These are phyloP conservation scores for Aspergillus costaricaensis DNA, from an alignment of 2,329 filamentous ascomycete genomes.

Conservation along the genomic window DNA sequence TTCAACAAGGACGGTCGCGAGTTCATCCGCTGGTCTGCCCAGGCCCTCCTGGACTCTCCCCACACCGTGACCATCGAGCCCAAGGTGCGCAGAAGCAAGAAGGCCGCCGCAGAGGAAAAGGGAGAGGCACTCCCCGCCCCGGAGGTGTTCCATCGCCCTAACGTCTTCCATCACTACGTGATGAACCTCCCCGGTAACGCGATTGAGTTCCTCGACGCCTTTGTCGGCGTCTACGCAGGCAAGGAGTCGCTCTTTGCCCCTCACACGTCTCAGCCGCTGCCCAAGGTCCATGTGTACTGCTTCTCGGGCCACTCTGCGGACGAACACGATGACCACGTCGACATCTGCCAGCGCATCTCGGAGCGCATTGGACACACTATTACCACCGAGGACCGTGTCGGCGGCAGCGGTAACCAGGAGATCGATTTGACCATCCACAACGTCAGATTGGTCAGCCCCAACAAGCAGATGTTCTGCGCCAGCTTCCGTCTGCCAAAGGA, in stretches of 20 bases:
- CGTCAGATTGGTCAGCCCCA: conserved; percentile 85
- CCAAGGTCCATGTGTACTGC: conserved; percentile 90
- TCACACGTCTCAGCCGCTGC: conserved; percentile 62
- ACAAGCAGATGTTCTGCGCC: conserved; percentile 96
- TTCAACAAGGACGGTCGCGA: conserved; percentile 79
- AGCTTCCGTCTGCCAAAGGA: conserved; percentile 81
- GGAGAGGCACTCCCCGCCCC: conserved; percentile 30
- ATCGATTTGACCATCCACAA: conserved; percentile 59
- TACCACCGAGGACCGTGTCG: conserved; percentile 53
- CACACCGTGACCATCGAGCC: conserved; percentile 56
- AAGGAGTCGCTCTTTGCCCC: conserved; percentile 67
- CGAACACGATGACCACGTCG: conserved; percentile 59
- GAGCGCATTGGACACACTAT: conserved; percentile 62
- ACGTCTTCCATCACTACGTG: conserved; percentile 85
- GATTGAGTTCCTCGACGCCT: conserved; percentile 76
- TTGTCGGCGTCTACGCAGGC: conserved; percentile 78
- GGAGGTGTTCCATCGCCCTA: conserved; percentile 53
- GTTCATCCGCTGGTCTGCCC: conserved; percentile 74
- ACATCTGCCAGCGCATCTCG: conserved; percentile 69
- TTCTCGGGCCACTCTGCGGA: conserved; percentile 83
- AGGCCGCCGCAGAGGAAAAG: conserved; percentile 29
- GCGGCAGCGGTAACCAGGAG: conserved; percentile 60
- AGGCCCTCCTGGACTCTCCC: conserved; percentile 53
- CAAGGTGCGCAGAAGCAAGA: conserved; percentile 39
- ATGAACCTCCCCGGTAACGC: conserved; percentile 96